Percentiles rank a stretch among this genome's conserved stretches.
phyloP scores from a whole-genome alignment of 257 asterid species.

The Salvia hispanica region DNA sequence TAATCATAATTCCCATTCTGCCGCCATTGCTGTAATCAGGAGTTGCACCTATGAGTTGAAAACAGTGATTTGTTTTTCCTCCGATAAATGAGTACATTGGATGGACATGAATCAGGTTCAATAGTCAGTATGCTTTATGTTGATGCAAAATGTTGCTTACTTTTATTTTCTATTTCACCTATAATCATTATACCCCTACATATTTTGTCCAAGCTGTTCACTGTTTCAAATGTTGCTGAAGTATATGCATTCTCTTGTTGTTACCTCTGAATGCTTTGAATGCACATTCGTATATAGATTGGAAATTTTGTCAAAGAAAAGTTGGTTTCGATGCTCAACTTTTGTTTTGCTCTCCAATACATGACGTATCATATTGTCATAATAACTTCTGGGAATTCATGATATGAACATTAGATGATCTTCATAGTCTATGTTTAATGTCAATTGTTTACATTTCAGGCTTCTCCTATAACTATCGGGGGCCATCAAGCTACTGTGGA shows the following conservation, averaged over 20 bases:
- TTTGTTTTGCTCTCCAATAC: neutral
- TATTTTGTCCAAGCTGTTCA: neutral
- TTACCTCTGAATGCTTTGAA: neutral
- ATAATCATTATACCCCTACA: neutral
- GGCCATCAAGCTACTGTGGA: constrained; percentile 63
- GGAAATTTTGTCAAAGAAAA: neutral
- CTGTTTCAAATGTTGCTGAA: neutral
- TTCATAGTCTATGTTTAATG: neutral
- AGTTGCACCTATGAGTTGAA: neutral
- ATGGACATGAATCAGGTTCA: neutral
- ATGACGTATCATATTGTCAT: neutral
- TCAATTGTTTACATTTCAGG: constrained; percentile 38
- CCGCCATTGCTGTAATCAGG: neutral
- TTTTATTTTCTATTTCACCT: neutral
- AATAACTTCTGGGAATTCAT: constrained; percentile 2
- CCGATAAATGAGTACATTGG: neutral
- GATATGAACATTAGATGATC: neutral
- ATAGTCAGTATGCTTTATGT: constrained; percentile 6
- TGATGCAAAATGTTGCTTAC: constrained; percentile 4
- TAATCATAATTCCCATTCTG: neutral
- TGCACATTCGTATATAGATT: neutral
- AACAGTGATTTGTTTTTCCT: neutral
- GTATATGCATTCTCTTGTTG: neutral
- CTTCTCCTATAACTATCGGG: constrained; percentile 66
- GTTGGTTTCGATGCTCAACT: neutral